phyloP scores from a whole-genome alignment of 495 filamentous ascomycete genomes.

The Aspergillus ellipticus region DNA sequence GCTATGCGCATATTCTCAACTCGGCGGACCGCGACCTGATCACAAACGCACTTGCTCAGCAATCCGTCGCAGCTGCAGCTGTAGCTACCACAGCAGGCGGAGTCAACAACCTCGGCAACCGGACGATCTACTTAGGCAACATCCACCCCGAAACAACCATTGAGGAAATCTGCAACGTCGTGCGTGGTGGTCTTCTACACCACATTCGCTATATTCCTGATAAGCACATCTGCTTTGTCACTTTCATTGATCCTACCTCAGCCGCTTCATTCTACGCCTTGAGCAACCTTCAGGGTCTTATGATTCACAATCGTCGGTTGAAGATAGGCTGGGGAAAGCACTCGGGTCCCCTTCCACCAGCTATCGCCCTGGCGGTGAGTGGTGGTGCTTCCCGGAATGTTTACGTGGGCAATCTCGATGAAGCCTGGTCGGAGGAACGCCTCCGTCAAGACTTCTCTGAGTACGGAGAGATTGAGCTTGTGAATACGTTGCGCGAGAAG shows the following conservation, averaged over 20 bases:
- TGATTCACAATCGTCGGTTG: slow-evolving; percentile 97
- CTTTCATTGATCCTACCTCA: slow-evolving; percentile 97
- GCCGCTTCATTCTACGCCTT: slow-evolving; percentile 97
- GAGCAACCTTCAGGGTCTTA: slow-evolving; percentile 93
- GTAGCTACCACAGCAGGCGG: slow-evolving; percentile 95
- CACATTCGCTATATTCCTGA: slow-evolving; percentile 99
- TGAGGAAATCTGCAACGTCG: slow-evolving; percentile 97
- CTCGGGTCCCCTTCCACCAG: slow-evolving; percentile 92
- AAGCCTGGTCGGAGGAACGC: slow-evolving; percentile 94
- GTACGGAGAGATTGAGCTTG: slow-evolving; percentile 96
- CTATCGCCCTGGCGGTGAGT: slow-evolving; percentile 93
- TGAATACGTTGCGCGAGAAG: slow-evolving; percentile 96
- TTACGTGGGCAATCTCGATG: slow-evolving; percentile 95
- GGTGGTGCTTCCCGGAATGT: slow-evolving; percentile 94
- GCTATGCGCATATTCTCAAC: slow-evolving; percentile 93
- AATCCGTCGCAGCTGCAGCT: slow-evolving; percentile 93
- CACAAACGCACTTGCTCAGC: slow-evolving; percentile 91
- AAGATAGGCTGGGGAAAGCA: slow-evolving; percentile 99
- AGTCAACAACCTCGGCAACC: slow-evolving; percentile 94
- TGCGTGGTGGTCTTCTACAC: slow-evolving; percentile 87
- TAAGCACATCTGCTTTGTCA: slow-evolving; percentile 99
- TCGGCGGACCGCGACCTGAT: slow-evolving; percentile 93
- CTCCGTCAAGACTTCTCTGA: slow-evolving; percentile 95
- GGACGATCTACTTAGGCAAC: slow-evolving; percentile 96
- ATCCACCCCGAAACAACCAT: slow-evolving; percentile 98